Conservation (phyloP, 1,284 basidiomycete species). For the Sanghuangporus sanghuang region DNA sequence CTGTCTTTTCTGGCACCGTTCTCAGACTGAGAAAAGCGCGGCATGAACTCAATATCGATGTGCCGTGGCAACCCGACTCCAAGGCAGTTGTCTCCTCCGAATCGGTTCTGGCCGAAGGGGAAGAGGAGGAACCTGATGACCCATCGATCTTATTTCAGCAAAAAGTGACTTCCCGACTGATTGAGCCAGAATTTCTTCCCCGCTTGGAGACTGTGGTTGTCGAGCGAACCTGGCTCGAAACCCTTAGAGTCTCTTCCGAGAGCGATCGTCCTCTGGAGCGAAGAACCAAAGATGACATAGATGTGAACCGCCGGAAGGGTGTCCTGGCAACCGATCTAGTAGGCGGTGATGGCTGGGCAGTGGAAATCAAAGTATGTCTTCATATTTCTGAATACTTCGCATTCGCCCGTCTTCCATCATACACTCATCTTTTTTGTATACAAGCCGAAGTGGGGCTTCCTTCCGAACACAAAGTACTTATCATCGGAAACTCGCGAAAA, state of each 20-base stretch:
- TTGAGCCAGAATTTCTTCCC: conserved; percentile 57
- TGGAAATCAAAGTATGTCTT: conserved; percentile 80
- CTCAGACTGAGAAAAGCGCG: conserved; percentile 67
- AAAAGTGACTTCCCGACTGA: conserved; percentile 51
- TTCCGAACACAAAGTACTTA: conserved; percentile 59
- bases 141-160: conserved; percentile 60
- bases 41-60: conserved; percentile 16
- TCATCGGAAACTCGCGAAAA: conserved; percentile 48
- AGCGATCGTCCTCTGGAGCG: conserved; percentile 50
- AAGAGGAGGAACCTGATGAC: conserved; percentile 48
- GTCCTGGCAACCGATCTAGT: conserved; percentile 75
- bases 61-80: background rate
- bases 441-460: conserved; percentile 93
- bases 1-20: conserved; percentile 55
- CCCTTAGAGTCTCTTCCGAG: conserved; percentile 44
- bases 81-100: conserved; percentile 1
- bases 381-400: background rate
- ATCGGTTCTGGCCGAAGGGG: conserved; percentile 5
- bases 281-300: conserved; percentile 50
- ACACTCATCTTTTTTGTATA: conserved; percentile 2
- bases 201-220: conserved; percentile 48
- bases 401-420: background rate
- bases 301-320: conserved; percentile 47
- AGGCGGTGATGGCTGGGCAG: conserved; percentile 52
- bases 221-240: conserved; percentile 55